Conservation (phyloP, 306 rosid genomes). For the Leucaena leucocephala region DNA sequence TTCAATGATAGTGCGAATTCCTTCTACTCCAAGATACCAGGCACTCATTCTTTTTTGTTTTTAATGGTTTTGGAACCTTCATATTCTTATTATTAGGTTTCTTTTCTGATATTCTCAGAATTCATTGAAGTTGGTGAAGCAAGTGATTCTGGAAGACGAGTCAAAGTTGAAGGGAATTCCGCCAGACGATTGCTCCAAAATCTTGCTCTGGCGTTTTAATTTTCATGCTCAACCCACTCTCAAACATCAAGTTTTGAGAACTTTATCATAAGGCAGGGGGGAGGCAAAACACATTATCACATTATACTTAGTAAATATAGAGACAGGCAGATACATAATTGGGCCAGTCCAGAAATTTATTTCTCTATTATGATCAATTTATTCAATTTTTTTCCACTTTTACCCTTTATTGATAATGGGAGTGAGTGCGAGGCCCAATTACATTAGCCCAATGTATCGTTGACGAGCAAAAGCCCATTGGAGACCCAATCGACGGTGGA, state of each 20-base stretch:
- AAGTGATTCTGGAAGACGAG: constrained; percentile 95
- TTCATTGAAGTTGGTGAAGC: constrained; percentile 88
- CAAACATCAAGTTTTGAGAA: constrained; percentile 39
- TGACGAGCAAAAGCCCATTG: not conserved
- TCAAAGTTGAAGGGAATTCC: constrained; percentile 83
- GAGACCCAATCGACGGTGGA: not conserved
- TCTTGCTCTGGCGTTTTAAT: constrained; percentile 81
- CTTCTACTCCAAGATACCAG: constrained; percentile 13
- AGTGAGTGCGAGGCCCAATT: not conserved
- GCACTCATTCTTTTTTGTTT: not conserved
- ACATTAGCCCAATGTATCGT: not conserved
- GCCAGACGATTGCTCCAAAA: constrained; percentile 76
- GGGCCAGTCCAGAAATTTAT: constrained; percentile 24
- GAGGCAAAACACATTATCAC: not conserved
- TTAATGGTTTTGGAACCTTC: not conserved
- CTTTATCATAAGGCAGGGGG: constrained; percentile 24
- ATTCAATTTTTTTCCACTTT: constrained; percentile 25
- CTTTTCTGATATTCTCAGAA: constrained; percentile 46
- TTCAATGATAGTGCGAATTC: constrained; percentile 4
- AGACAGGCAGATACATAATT: constrained; percentile 5
- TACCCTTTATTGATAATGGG: not conserved
- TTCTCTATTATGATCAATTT: not conserved
- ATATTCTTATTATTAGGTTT: constrained; percentile 5
- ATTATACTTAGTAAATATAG: constrained; percentile 9
- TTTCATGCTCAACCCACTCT: constrained; percentile 36